Evolutionary conservation across 2,329 filamentous ascomycete species (phyloP), one percentile per base, ranked within the genome.

Genomic region (Aspergillus novofumigatus): DNA sequence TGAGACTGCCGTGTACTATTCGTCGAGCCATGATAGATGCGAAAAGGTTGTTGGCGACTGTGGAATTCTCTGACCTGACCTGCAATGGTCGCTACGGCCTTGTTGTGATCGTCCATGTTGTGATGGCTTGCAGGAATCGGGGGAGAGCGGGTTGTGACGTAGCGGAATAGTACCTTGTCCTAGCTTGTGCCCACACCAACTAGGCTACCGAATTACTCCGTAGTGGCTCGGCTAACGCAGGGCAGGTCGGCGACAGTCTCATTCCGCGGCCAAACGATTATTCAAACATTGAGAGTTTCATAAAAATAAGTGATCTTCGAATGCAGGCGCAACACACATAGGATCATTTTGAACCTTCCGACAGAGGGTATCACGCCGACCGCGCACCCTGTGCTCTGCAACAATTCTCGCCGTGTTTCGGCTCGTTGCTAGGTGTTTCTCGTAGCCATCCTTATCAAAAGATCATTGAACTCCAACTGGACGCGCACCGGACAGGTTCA

Each of bases 11-110:
- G 85, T 41, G 89, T 92, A 72, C 85, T 90, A 75, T 90, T 91
- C 26, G 89, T 91, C 0, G 87, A 86, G 59, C 89, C 89, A 73
- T 92, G 89, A 65, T 86, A 89, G 68, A 92, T 86, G n/a, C 88
- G 82, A 72, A 90, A 92, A 2, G 86, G 83, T 67, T 81, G 74
- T 54, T 80, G 72, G 48, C 77, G 77, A 11, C 76, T 71, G 66
- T 81, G 68, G 70, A 84, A 85, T 6, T 67, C 52, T 4, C 54
- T 45, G 9, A 63, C 62, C n/a, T 59, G 55, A 3, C 51, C 49
- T 2, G 64, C 58, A 14, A 66, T 61, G 20, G 59, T 25, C 21
- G 58, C 51, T 3, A 66, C 63, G 4, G 60, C 54, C 21, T 29
- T 32, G 35, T 60, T 48, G 53, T 66, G 64, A 23, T 17, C 49